Conservation (phyloP, 352 stramenopile genomes). For the Pythium diclinum region DNA sequence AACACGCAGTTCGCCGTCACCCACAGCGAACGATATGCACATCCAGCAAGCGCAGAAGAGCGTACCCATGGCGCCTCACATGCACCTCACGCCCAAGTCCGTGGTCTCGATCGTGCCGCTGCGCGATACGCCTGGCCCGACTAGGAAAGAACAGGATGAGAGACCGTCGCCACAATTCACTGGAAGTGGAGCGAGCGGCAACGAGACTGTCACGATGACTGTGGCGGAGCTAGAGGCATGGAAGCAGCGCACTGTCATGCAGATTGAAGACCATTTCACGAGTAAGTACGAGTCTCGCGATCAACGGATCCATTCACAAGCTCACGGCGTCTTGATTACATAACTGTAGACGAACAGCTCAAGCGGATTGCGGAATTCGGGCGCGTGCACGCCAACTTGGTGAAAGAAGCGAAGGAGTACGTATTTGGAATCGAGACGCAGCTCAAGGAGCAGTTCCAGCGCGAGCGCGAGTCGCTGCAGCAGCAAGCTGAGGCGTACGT, state of each 20-base stretch:
- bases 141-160: conserved; percentile 15
- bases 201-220: conserved; percentile 41
- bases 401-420: conserved; percentile 66
- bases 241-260: conserved; percentile 54
- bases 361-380: conserved; percentile 80
- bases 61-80: neutral
- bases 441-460: conserved; percentile 45
- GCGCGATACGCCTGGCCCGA: conserved; percentile 9
- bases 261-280: conserved; percentile 65
- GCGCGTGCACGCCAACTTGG: conserved; percentile 56
- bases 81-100: conserved; percentile 10
- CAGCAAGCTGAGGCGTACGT: conserved; percentile 54
- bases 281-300: conserved; percentile 33
- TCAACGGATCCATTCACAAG: neutral
- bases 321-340: conserved; percentile 1
- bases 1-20: neutral
- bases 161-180: neutral
- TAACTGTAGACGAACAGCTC: conserved; percentile 55
- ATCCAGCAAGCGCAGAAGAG: neutral
- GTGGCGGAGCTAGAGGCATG: conserved; percentile 50
- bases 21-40: conserved; percentile 3
- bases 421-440: conserved; percentile 57
- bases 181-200: neutral
- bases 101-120: conserved; percentile 18
- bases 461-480: conserved; percentile 41